phyloP scores from a whole-genome alignment of 257 asterid species.

The Knoxia roxburghii region DNA sequence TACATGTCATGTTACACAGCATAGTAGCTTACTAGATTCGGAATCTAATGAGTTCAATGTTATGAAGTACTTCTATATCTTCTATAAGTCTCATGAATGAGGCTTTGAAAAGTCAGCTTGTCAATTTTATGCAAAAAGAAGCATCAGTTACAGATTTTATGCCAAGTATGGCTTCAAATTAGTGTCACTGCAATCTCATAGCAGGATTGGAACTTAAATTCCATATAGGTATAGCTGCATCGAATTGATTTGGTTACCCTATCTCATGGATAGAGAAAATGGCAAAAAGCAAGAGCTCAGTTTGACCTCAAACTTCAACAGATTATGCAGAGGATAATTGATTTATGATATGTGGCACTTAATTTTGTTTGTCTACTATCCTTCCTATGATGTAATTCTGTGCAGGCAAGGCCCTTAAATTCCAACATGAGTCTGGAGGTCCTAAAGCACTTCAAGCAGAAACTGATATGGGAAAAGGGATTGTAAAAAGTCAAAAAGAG shows the following conservation, averaged over 20 bases:
- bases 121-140: not conserved
- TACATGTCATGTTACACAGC: not conserved
- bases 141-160: not conserved
- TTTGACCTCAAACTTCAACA: not conserved
- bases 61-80: not conserved
- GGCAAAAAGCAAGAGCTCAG: not conserved
- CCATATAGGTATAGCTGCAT: not conserved
- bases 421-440: not conserved
- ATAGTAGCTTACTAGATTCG: not conserved
- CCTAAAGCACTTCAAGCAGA: not conserved
- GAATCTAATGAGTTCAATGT: not conserved
- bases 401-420: not conserved
- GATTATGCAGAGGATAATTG: not conserved
- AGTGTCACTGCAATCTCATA: not conserved
- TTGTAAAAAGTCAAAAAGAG: not conserved
- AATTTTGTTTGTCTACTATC: not conserved
- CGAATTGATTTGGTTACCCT: not conserved
- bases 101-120: not conserved
- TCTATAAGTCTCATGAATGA: not conserved
- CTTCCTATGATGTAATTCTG: not conserved
- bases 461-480: not conserved
- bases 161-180: not conserved
- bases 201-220: not conserved
- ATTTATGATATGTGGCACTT: not conserved
- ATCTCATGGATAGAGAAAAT: not conserved